phyloP scores from a whole-genome alignment of 1,284 basidiomycete genomes.

The Ceratobasidium sp. region DNA sequence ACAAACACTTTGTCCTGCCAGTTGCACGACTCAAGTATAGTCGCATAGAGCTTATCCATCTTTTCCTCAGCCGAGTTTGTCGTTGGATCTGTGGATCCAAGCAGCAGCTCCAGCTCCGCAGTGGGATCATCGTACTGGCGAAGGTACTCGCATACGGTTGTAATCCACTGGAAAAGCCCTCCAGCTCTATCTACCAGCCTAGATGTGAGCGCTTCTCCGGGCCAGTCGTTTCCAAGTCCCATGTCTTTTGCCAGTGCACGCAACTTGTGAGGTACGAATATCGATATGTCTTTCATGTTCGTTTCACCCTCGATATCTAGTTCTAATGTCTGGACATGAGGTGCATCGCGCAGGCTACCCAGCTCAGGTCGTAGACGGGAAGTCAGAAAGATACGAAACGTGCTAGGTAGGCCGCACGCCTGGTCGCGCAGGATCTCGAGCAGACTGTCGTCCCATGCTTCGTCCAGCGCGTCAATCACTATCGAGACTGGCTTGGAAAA shows the following conservation, averaged over 20 bases:
- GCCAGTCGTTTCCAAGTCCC: not conserved
- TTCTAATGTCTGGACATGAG: not conserved
- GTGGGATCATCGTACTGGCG: conserved; percentile 31
- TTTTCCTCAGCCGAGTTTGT: conserved; percentile 35
- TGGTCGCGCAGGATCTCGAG: not conserved
- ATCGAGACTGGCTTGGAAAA: not conserved
- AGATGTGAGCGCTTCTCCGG: not conserved
- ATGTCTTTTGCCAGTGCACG: not conserved
- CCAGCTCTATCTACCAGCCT: not conserved
- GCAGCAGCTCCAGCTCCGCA: conserved; percentile 40
- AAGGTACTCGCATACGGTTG: too few relatives aligned
- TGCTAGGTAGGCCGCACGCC: not conserved
- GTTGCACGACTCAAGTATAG: conserved; percentile 44
- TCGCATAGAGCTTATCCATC: conserved; percentile 45
- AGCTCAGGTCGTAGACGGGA: conserved; percentile 3
- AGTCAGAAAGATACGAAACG: conserved; percentile 1
- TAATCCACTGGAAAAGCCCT: not conserved
- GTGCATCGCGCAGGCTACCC: not conserved
- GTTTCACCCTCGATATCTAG: not conserved
- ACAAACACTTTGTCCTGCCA: conserved; percentile 46
- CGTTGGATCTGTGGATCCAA: conserved; percentile 1
- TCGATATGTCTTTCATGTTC: not conserved
- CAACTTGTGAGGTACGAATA: not conserved
- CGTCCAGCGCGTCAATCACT: conserved; percentile 7
- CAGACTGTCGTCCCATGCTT: not conserved